These are phyloP conservation scores for Claviceps fusiformis DNA, from an alignment of 2,329 filamentous ascomycete genomes.

Conservation along the genomic window DNA sequence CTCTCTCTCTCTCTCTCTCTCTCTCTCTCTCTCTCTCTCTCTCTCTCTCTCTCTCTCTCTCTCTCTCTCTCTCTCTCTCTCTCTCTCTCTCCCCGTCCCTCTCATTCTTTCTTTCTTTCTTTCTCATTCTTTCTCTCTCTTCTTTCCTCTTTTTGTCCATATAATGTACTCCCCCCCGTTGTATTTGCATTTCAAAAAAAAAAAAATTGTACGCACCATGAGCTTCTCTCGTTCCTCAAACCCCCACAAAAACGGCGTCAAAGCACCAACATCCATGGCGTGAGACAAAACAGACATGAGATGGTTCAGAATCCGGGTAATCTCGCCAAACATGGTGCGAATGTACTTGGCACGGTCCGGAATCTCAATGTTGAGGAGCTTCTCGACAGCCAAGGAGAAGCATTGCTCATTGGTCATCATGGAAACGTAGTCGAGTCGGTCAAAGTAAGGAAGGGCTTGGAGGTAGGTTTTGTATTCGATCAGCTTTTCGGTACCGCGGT, in stretches of 20 bases:
- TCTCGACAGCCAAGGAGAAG: conserved; percentile 90
- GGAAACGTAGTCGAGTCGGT: conserved; percentile 95
- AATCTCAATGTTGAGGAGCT: conserved; percentile 92
- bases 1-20: too few species aligned
- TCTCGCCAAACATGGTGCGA: conserved; percentile 85
- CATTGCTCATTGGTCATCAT: conserved; percentile 99
- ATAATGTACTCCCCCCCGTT: too few species aligned
- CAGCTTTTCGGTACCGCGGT: conserved; percentile 96
- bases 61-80: too few species aligned
- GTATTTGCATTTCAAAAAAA: neutral
- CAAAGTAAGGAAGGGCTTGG: conserved; percentile 96
- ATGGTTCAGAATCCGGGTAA: conserved; percentile 90
- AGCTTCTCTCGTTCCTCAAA: conserved; percentile 99
- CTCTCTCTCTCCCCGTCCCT: too few species aligned
- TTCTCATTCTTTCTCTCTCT: neutral
- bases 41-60: too few species aligned
- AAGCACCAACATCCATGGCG: conserved; percentile 95
- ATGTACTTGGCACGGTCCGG: conserved; percentile 95
- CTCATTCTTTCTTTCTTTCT: neutral
- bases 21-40: too few species aligned
- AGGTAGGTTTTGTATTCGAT: conserved; percentile 99
- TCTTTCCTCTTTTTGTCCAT: too few species aligned
- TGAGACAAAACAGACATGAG: conserved; percentile 95
- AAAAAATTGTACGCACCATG: conserved; percentile 54
- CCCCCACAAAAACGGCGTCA: conserved; percentile 98